Conservation (phyloP, 2,329 filamentous ascomycete genomes). For the Xylaria digitata region DNA sequence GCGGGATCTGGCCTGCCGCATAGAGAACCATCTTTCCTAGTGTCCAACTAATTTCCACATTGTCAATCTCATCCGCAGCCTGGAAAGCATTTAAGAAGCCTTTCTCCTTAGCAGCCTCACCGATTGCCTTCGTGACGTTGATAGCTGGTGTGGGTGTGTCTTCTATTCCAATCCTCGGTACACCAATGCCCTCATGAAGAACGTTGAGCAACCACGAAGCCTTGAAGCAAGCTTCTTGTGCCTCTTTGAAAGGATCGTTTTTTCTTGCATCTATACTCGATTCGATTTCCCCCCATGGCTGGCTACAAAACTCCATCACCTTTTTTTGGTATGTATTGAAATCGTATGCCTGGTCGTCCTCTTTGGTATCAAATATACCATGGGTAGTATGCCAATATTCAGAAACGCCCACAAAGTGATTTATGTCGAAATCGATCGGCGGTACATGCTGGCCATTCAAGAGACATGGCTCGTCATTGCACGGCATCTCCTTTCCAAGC, state of each 20-base stretch:
- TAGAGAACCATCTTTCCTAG: constrained; percentile 96
- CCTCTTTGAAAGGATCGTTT: constrained; percentile 82
- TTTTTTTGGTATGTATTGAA: constrained; percentile 88
- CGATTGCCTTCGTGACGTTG: constrained; percentile 78
- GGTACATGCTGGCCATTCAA: constrained; percentile 93
- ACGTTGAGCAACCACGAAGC: constrained; percentile 98
- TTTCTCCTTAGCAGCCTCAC: constrained; percentile 76
- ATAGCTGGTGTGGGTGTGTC: constrained; percentile 62
- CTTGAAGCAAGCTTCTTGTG: constrained; percentile 94
- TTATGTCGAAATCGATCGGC: constrained; percentile 95
- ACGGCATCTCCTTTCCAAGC: constrained; percentile 88
- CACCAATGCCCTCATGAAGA: constrained; percentile 93
- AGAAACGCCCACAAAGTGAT: constrained; percentile 97
- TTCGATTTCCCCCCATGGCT: constrained; percentile 83
- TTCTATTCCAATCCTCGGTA: constrained; percentile 86
- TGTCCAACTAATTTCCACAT: constrained; percentile 95
- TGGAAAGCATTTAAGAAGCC: constrained; percentile 88
- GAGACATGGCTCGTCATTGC: constrained; percentile 84
- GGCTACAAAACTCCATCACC: constrained; percentile 85
- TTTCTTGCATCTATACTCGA: constrained; percentile 72
- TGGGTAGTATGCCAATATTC: constrained; percentile 99
- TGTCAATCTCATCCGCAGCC: constrained; percentile 90
- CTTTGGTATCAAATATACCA: constrained; percentile 84
- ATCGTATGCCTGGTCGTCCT: constrained; percentile 83
- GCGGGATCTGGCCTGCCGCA: constrained; percentile 86